Base-by-base conservation (phyloP, 1,284 basidiomycete genomes). In the Mycena sp. region DNA sequence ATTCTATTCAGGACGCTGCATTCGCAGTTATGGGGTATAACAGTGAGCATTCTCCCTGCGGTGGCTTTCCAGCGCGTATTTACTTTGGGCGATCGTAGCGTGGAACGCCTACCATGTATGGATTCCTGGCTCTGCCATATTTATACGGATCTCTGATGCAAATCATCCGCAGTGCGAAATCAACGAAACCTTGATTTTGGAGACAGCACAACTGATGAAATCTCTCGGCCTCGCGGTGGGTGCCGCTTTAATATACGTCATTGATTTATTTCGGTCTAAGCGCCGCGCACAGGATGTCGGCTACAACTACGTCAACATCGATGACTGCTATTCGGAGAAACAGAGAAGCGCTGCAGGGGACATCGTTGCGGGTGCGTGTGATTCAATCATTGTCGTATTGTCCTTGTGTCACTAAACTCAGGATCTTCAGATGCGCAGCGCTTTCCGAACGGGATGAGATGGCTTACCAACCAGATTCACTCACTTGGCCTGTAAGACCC, bases 61-160 rank as follows among this genome's bases (percentile, higher is more conserved):
- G 23, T 51, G n/a, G 60, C 19, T 32, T 38, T 6, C 30, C 48
- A 17, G 28, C 46, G 26, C 46, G 23, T 55, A 58, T 58, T 35
- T 35, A 35, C 45, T 11, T 28, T 32, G 26, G 25, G 43, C 10
- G 26, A 29, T 49, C 19, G 45, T 55, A 85, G 86, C 85, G 16
- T 87, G 86, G 86, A 87, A 87, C 67, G 85, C 83, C n/a, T 87
- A 84, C 63, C 78, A 82, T 58, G 85, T 86, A 65, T 53, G 80
- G 72, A 14, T 10, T 4, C 37, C n/a, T n/a, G 43, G 12, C 21
- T 59, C 17, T 21, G 4, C 21, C 49, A 29, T 7, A 26, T 51
- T 35, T 21, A 10, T 16, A 21, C 1, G 28, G 16, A 28, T 48
- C 69, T 49, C 60, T 19, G n/a, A n/a, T n/a, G n/a, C 28, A 21